Evolutionary conservation across 768 basidiomycete genomes (phyloP), one percentile per base, ranked within the genome.

Genomic region (Gyrodon lividus): DNA sequence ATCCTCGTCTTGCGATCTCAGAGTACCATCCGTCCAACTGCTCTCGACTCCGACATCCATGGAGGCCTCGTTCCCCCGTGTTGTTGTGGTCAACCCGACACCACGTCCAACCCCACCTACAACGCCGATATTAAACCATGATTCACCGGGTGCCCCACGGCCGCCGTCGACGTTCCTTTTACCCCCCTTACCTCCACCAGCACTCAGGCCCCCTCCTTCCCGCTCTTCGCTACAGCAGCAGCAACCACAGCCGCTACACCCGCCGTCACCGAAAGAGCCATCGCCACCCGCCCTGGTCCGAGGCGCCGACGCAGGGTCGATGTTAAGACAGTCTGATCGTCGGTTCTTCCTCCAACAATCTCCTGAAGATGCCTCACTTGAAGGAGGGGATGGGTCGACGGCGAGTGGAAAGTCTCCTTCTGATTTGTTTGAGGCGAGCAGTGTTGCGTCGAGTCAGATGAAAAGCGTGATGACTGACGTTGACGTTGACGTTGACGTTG

Each of bases 81-180:
- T 91, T 6, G 77, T 89, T 14, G 77, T 91, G 19, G 82, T 89
- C 8, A 83, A 86, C 57, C 86, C 88, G 16, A 89, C 88, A 0
- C 88, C 87, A 3, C 85, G 84, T 56, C 86, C 84, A 1, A 91
- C 89, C 1, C 88, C 89, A 6, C 89, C 89, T 3, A 77, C 82
- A 2, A 87, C 87, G 1, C 88, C 86, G 8, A 63, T 75, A 45
- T 59, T 77, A 47, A 63, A 63, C 22, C 54, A 69, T 43, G 49
- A 55, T 26, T 54, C 30, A 10, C 61, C 54, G 46, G 55, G 53
- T 33, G 58, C 30, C 38, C 66, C 51, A 46, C 70, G 62, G 31
- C 65, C 61, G 14, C 63, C 51, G 22, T 62, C 63, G 39, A 50
- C 58, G 4, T 60, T 61, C 49, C 68, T 61, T 45, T 63, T 60